Evolutionary conservation across 768 basidiomycete species (phyloP), one percentile per base, ranked within the genome.

Genomic region (Harrya chromipes): DNA sequence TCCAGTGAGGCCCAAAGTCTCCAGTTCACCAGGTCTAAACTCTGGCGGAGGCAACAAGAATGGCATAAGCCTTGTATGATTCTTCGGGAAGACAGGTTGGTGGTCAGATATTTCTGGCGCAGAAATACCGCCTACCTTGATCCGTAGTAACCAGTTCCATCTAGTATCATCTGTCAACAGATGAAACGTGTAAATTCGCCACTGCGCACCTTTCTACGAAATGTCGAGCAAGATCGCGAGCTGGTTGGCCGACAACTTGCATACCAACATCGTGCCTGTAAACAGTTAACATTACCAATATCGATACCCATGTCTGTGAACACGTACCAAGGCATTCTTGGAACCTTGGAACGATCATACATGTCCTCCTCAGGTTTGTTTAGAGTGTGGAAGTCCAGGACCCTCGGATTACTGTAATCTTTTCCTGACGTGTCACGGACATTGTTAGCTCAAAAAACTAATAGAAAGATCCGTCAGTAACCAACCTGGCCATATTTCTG

Each of bases 181-280:
- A 41, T 16, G 17, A 45, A 43, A 41, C 10, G 12, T 16, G 16
- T 9, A 4, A 11, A 35, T 19, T 31, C 16, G 4, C 2, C 16
- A 27, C 13, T 33, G 21, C 72, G 56, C 54, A 90, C 88, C 94
- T 80, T 67, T 97, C 88, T 14, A 92, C 82, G 58, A 99, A 99
- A 71, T 99, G 97, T 40, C 97, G 82, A 50, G 88, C 89, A 11
- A 98, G 70, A 69, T 99, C 97, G 20, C 95, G 80, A 17, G 94
- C 93, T 41, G 97, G 97, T 64, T 95, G 94, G 4, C 97, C 97
- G 23, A 97, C 88, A 36, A 98, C 84, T 67, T 99, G 97, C 75
- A 97, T 77, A 0, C 84, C 91, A 34, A 98, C 91, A 65, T 99
- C 97, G 65, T 99, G 97, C 94, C 94, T 94, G 55, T 11, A 27